Conservation (phyloP, 805 yeast species). For the Wickerhamiella qilinensis region DNA sequence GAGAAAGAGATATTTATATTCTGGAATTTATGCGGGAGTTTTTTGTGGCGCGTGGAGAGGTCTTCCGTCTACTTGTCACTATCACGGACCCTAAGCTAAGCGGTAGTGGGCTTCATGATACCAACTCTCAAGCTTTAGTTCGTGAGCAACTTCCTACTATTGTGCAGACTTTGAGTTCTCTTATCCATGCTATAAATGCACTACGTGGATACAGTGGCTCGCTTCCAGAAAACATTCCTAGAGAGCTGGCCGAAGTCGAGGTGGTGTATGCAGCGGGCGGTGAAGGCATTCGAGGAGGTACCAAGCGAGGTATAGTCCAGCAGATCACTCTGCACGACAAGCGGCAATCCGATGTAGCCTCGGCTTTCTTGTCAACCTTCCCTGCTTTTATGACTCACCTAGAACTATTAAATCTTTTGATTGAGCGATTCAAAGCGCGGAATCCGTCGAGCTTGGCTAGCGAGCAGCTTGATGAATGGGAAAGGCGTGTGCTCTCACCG, state of each 20-base stretch:
- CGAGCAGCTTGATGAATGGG: conserved; percentile 69
- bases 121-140: background rate
- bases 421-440: conserved; percentile 43
- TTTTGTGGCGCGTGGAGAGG: background rate
- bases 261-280: conserved; percentile 51
- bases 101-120: background rate
- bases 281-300: conserved; percentile 68
- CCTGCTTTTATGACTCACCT: conserved; percentile 43
- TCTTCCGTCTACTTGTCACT: background rate
- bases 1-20: background rate
- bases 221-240: background rate
- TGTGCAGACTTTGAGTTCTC: background rate
- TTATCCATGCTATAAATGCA: background rate
- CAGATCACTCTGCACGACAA: conserved; percentile 61
- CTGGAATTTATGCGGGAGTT: background rate
- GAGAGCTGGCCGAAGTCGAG: background rate
- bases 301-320: conserved; percentile 59
- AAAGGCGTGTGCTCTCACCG: conserved; percentile 49
- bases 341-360: conserved; percentile 44
- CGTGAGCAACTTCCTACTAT: background rate
- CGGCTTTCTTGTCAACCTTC: conserved; percentile 60
- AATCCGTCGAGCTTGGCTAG: conserved; percentile 74
- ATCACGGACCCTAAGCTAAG: background rate
- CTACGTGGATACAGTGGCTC: background rate
- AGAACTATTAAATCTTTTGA: conserved; percentile 3